A percentile compares a stretch with the other conserved stretches of the same genome.
Evolutionary conservation across 192 early-diverging fungal species (phyloP).

Genomic region (Backusella tarrabulga): DNA sequence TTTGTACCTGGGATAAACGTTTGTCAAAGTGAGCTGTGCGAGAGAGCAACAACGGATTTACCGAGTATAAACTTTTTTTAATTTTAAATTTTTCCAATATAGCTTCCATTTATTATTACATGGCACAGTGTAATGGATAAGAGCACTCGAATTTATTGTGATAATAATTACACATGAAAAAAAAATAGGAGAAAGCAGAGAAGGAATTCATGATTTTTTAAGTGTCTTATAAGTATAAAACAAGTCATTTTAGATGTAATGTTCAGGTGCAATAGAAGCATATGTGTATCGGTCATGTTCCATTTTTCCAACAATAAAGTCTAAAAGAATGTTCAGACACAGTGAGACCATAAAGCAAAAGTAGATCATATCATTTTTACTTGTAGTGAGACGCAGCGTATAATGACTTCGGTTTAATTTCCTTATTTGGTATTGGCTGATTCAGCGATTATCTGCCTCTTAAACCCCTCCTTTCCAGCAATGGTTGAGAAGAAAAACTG

Average conservation of each 20-base stretch:
- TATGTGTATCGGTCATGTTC: background rate
- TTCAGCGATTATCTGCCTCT: conserved; percentile 6
- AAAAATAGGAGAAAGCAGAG: too few relatives aligned
- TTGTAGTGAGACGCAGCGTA: background rate
- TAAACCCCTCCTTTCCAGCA: background rate
- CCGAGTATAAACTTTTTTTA: background rate
- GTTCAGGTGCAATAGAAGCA: background rate
- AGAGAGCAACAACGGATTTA: background rate
- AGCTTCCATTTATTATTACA: background rate
- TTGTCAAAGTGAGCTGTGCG: background rate
- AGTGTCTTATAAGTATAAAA: background rate
- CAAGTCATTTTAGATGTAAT: background rate
- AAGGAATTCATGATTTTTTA: too few relatives aligned
- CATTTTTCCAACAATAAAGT: background rate
- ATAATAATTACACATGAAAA: too few relatives aligned
- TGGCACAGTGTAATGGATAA: too few relatives aligned
- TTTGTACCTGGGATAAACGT: background rate
- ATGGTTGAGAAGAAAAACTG: background rate
- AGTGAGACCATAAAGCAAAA: background rate
- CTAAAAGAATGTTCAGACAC: background rate
- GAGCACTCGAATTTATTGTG: too few relatives aligned
- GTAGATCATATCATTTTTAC: background rate
- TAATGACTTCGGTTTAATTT: background rate
- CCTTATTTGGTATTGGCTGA: background rate
- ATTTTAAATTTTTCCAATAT: background rate